A percentile compares a stretch with the other conserved stretches of the same genome.
Evolutionary conservation across 495 filamentous ascomycete genomes (phyloP).

Genomic region (Tuber calosporum): DNA sequence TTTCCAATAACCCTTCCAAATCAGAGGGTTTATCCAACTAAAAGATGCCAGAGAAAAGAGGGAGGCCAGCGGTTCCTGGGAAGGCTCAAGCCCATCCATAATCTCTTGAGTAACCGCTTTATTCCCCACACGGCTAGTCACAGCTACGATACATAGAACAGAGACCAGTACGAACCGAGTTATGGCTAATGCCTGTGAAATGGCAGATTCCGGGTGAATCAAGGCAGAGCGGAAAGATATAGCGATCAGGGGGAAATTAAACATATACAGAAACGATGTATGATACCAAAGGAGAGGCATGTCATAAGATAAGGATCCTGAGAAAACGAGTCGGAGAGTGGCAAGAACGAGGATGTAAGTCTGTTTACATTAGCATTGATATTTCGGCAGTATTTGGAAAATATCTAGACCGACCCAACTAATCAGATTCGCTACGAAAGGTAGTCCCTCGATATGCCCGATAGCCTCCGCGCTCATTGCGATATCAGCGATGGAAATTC

Average conservation of each 20-base stretch:
- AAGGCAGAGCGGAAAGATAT: constrained; percentile 76
- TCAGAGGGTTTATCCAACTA: constrained; percentile 79
- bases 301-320: constrained; percentile 44
- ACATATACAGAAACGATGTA: constrained; percentile 74
- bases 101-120: constrained; percentile 78
- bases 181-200: constrained; percentile 56
- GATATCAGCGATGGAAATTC: constrained; percentile 57
- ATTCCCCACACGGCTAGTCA: constrained; percentile 84
- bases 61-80: constrained; percentile 75
- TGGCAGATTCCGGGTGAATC: constrained; percentile 63
- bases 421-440: constrained; percentile 37
- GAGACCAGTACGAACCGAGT: constrained; percentile 66
- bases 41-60: constrained; percentile 83
- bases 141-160: constrained; percentile 63
- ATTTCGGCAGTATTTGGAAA: constrained; percentile 6
- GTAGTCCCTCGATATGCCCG: constrained; percentile 50
- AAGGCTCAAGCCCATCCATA: constrained; percentile 78
- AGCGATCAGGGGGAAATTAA: constrained; percentile 70
- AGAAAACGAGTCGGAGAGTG: constrained; percentile 62
- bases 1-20: constrained; percentile 85
- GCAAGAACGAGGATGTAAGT: constrained; percentile 71
- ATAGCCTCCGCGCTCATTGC: constrained; percentile 47
- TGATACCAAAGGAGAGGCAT: constrained; percentile 85
- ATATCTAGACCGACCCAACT: constrained; percentile 57
- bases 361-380: constrained; percentile 48